These are phyloP conservation scores for Trichothecium roseum DNA, from an alignment of 2,329 filamentous ascomycete genomes.

Conservation along the genomic window DNA sequence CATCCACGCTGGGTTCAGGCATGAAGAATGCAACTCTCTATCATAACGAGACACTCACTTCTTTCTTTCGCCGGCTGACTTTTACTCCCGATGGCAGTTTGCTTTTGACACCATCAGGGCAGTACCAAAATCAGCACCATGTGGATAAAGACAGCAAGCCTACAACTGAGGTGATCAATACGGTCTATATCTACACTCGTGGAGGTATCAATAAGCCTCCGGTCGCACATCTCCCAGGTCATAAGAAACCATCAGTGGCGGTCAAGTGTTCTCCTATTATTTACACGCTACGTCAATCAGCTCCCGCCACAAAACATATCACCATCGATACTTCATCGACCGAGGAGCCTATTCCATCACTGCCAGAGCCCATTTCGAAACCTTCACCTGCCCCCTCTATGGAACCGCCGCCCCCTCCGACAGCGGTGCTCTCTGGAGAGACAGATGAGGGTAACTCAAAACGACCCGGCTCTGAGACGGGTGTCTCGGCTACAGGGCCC, in stretches of 20 bases:
- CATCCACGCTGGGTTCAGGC: conserved; percentile 44
- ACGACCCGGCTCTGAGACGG: conserved; percentile 25
- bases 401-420: conserved; percentile 68
- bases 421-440: conserved; percentile 2
- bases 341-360: conserved; percentile 70
- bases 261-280: conserved; percentile 88
- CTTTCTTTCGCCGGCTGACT: conserved; percentile 87
- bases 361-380: conserved; percentile 72
- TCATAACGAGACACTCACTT: conserved; percentile 91
- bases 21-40: conserved; percentile 85
- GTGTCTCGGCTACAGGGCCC: conserved; percentile 43
- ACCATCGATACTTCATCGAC: conserved; percentile 87
- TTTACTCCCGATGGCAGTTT: conserved; percentile 94
- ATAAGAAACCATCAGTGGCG: conserved; percentile 96
- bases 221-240: conserved; percentile 86
- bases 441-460: conserved; percentile 16
- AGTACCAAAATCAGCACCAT: conserved; percentile 76
- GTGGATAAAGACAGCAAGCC: conserved; percentile 56
- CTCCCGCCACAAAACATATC: conserved; percentile 70
- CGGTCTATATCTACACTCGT: conserved; percentile 94
- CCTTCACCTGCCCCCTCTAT: conserved; percentile 55
- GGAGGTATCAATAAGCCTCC: conserved; percentile 95
- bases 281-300: conserved; percentile 65
- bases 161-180: conserved; percentile 83
- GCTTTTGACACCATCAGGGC: conserved; percentile 86